Evolutionary conservation across 768 basidiomycete genomes (phyloP), one percentile per base, ranked within the genome.

Genomic region (Phaffia australis): DNA sequence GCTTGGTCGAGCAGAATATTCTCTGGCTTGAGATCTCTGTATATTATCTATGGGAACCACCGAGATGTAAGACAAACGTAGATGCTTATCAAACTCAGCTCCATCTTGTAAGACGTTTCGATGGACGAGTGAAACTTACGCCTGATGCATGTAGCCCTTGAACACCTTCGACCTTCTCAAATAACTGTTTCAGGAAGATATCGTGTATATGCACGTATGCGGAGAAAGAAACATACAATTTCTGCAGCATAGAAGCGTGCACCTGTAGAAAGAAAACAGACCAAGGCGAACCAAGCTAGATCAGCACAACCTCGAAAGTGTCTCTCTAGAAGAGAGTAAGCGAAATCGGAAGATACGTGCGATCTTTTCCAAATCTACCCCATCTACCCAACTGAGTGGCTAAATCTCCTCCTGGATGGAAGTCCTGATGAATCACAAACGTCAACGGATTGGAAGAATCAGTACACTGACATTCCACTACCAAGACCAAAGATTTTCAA

Each of bases 201-300:
- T 35, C 16, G 47, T 42, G 23, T 27, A 42, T 60, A 30, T 21
- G 7, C 32, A 54, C n/a, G 6, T 60, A 15, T 30, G 21, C 27
- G 4, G 27, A 23, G 14, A 21, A 1, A 5, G 27, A 14, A 16
- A 61, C 70, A 29, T 27, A 75, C 89, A 65, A 99, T 94, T 76
- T 99, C 95, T 23, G 90, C 89, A 35, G 92, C 89, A 73, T 98
- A 99, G 79, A 99, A 99, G 23, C 95, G 82, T 27, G 94, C 91
- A 46, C 35, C 35, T 42, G 35, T 11, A 42, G 4, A 11, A 42
- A 42, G 35, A 42, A 11, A 42, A 11, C 35, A 42, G 35, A 42
- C 6, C 4, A 11, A 42, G 6, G 35, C 11, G 4, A 42, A 11
- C 11, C 35, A 42, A 42, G 35, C 11, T 5, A 42, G 35, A 42